Evolutionary conservation across 1,139 yeast species (phyloP).

Genomic region (Magnusiomyces clavatus): DNA sequence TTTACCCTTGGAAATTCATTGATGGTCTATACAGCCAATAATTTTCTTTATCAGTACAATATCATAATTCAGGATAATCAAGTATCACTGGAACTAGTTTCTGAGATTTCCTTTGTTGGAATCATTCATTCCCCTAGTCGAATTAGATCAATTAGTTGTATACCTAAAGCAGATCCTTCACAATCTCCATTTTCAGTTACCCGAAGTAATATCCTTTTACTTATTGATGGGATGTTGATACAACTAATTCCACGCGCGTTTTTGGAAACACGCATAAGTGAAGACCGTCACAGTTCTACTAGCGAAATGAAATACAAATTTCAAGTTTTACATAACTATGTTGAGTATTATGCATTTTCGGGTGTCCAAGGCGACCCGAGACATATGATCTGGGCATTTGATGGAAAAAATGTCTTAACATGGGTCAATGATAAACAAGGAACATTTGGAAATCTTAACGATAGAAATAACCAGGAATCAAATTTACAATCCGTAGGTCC

Average conservation of each 20-base stretch:
- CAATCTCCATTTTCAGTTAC: conserved; percentile 7
- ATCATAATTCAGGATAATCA: conserved; percentile 13
- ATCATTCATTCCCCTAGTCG: conserved; percentile 33
- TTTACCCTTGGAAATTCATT: conserved; percentile 26
- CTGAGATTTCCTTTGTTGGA: conserved; percentile 28
- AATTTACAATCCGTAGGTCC: conserved; percentile 5
- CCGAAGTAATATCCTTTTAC: conserved; percentile 24
- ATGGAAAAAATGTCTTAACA: conserved; percentile 33
- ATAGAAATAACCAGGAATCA: background rate
- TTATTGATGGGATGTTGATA: conserved; percentile 32
- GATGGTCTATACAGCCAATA: conserved; percentile 30
- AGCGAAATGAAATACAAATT: conserved; percentile 18
- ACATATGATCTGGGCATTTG: conserved; percentile 36
- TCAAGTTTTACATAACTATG: conserved; percentile 23
- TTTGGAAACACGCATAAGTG: background rate
- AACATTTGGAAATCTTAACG: conserved; percentile 1
- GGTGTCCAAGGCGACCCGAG: conserved; percentile 18
- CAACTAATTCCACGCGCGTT: conserved; percentile 18
- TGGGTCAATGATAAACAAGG: conserved; percentile 23
- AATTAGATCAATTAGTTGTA: conserved; percentile 27
- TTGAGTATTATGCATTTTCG: conserved; percentile 25
- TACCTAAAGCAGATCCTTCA: conserved; percentile 12
- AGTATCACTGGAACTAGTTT: conserved; percentile 23
- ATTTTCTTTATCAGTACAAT: conserved; percentile 27
- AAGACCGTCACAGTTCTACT: background rate